Base-by-base conservation (phyloP, 2,329 filamentous ascomycete species). In the Coleophoma eucalyptorum region DNA sequence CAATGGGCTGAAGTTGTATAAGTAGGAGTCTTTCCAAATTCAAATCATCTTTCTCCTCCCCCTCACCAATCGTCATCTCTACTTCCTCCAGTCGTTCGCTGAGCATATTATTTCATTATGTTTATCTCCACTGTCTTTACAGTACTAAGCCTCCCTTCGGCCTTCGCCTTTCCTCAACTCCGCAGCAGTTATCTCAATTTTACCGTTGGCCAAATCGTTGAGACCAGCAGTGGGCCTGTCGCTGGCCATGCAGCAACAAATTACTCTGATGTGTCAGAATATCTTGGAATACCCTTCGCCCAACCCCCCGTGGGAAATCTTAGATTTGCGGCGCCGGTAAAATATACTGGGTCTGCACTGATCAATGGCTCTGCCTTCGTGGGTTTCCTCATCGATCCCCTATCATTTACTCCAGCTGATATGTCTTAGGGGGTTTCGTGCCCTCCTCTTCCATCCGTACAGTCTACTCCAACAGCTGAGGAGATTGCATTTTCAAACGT, bases 221-320 rank as follows among this genome's bases (percentile, higher is more conserved):
- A 56, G 7, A 61, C 58, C 20, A 52, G 38, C 26, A 55, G 53
- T 21, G 60, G 60, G 35, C 45, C 52, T 37, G 53, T 62, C 18
- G 45, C 48, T 41, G 58, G 60, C 33, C 51, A 54, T 49, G 55
- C 55, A 15, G 51, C 51, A 31, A 19, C 52, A 3, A 43, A 26
- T 18, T 42, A 50, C 21, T 32, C 54, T 40, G 54, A 52, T 11
- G 58, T 63, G 3, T 62, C 59, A 16, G 57, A 56, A 37, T 74
- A 73, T 49, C 59, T 71, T 5, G 67, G 68, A 12, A 67, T 73
- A 35, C 69, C 66, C 7, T 72, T 69, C 57, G 69, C 67, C 3
- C 56, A 65, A 18, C 63, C 68, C 3, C 68, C 71, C 13, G 57
- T 65, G 6, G 69, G 67, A 4, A 58, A 69, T 18, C 61, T 65